Evolutionary conservation across 2,329 filamentous ascomycete genomes (phyloP), one percentile per base, ranked within the genome.

Genomic region (Xylariaceae sp.): DNA sequence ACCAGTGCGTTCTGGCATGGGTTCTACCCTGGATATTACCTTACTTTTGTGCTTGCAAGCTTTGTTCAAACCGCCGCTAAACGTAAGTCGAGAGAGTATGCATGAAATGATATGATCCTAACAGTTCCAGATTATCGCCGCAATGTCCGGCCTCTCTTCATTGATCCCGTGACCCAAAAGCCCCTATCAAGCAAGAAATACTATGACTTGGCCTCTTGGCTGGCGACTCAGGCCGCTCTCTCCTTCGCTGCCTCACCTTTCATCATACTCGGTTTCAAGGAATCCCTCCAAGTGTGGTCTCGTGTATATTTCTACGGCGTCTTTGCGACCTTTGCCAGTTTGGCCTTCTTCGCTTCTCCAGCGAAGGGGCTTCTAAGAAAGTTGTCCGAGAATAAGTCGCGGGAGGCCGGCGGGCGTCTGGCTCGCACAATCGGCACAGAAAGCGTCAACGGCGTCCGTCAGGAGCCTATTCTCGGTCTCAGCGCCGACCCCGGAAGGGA

Each of bases 1-100:
- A 97, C 94, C 18, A 96, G 91, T 66, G 92, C 94, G 2, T 86
- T 97, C 62, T 99, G 94, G 94, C 94, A 99, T 67, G 94, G 94
- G 29, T 99, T 99, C 72, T 95, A 95, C 63, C 92, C 94, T 0
- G 94, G 94, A 5, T 99, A 99, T 72, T 97, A 97, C 70, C 74
- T 99, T 56, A 81, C 87, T 5, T 99, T 99, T 66, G 74, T 97
- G 39, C 79, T 97, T 7, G 94, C 89, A 1, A 91, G 90, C 57
- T 88, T 99, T 61, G 81, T 96, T 29, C 94, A 99, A 69, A 96
- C 91, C 2, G 86, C 86, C 16, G 92, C 94, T 51, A 99, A 99
- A 77, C 91, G 92, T 96, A 77, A 70, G 87, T 79, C 26, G 21
- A 18, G 15, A 12, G 10, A 10, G 8, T 37, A 12, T 18, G 3